Evolutionary conservation across 768 basidiomycete genomes (phyloP), one percentile per base, ranked within the genome.

Genomic region (Mycena floridula): DNA sequence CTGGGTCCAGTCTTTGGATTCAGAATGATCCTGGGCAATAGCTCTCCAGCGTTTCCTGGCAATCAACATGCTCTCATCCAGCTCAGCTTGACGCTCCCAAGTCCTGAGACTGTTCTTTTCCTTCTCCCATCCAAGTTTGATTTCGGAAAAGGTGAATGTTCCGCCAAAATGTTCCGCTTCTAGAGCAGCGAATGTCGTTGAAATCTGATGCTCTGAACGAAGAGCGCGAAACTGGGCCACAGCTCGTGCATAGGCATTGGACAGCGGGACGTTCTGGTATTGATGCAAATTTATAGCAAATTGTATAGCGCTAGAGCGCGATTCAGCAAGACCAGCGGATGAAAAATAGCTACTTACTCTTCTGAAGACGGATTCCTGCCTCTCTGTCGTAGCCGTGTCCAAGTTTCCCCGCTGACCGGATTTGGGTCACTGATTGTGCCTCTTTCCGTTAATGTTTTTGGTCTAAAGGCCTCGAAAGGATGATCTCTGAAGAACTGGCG

Each of bases 401-500:
- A 99, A 18, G 68, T 65, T 39, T 56, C 52, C 0, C 85, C 91
- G 25, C 58, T 62, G 2, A 86, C 56, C 13, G 73, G 71, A 54
- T 85, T 78, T 35, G 75, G 68, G 16, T 71, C 65, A 56, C 76
- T 71, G 40, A 89, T 69, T 15, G 59, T 61, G 16, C 69, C 79
- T 13, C 72, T 73, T 65, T 99, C 96, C 0, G 89, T 78, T 42
- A 99, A 60, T 9, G 77, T 81, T 7, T 72, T 70, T 2, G 91
- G 81, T 35, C 94, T 74, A 64, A 94, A 88, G 2, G 91, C 85
- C 66, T 99, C 94, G 58, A 96, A 96, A 6, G 96, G 93, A 60
- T 96, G 94, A 68, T 99, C 96, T 32, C 73, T 71, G 70, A 94
- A 98, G 73, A 99, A 98, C 60, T 89, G 89, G 44, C 80, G 73